Percentiles rank a stretch among this genome's conserved stretches.
Evolutionary conservation across 1,284 basidiomycete species (phyloP).

Genomic region (Melanopsichium pennsylvanicum): DNA sequence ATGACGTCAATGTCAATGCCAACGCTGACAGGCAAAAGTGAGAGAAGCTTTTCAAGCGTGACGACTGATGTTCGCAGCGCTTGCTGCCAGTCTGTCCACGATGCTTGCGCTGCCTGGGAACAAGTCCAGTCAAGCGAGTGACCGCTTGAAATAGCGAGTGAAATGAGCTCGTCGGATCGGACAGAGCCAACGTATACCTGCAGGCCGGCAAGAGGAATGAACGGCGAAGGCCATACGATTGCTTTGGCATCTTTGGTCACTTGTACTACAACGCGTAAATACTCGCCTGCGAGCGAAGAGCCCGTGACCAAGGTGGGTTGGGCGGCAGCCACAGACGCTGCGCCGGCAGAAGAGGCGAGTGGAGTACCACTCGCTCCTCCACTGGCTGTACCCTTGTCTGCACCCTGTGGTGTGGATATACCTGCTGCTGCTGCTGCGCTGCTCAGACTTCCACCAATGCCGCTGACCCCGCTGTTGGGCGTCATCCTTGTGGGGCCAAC

Average conservation of each 20-base stretch:
- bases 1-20: constrained; percentile 62
- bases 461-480: constrained; percentile 48
- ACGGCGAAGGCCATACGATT: constrained; percentile 78
- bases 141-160: constrained; percentile 69
- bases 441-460: constrained; percentile 20
- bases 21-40: constrained; percentile 51
- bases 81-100: constrained; percentile 51
- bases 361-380: constrained; percentile 17
- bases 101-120: constrained; percentile 22
- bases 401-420: constrained; percentile 3
- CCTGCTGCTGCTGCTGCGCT: constrained; percentile 15
- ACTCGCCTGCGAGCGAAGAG: constrained; percentile 86
- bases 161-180: constrained; percentile 79
- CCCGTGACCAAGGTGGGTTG: constrained; percentile 73
- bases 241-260: constrained; percentile 89
- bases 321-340: constrained; percentile 9
- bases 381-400: constrained; percentile 10
- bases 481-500: constrained; percentile 52
- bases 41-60: constrained; percentile 54
- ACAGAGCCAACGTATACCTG: constrained; percentile 85
- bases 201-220: constrained; percentile 76
- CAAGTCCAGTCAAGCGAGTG: constrained; percentile 30
- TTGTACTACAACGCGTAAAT: constrained; percentile 85
- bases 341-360: constrained; percentile 9
- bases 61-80: constrained; percentile 42